These are phyloP conservation scores for Earliella scabrosa DNA, from an alignment of 1,284 basidiomycete species.

Conservation along the genomic window DNA sequence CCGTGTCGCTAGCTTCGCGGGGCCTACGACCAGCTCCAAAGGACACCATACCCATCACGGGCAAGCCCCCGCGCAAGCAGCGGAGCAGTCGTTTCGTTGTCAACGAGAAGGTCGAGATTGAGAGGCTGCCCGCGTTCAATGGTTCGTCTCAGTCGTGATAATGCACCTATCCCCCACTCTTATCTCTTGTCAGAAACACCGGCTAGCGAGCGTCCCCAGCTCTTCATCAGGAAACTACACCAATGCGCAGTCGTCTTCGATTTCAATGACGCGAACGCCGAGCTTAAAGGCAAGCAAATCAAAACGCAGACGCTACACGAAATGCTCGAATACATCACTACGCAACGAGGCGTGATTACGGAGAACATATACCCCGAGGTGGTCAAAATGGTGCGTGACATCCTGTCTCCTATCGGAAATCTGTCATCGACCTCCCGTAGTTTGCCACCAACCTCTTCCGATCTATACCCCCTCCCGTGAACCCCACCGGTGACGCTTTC, in stretches of 20 bases:
- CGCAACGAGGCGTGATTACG: slow-evolving; percentile 94
- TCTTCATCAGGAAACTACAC: slow-evolving; percentile 95
- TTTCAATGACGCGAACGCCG: slow-evolving; percentile 97
- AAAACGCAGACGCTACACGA: slow-evolving; percentile 98
- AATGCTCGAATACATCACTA: slow-evolving; percentile 99
- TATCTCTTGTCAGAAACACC: slow-evolving; percentile 73
- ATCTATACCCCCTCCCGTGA: slow-evolving; percentile 98
- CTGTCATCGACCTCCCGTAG: slow-evolving; percentile 44
- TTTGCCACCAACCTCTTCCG: slow-evolving; percentile 98
- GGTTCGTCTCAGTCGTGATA: slow-evolving; percentile 62
- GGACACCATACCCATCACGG: slow-evolving; percentile 94
- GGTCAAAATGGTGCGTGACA: slow-evolving; percentile 86
- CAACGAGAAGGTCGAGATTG: slow-evolving; percentile 95
- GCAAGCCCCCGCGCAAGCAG: slow-evolving; percentile 95
- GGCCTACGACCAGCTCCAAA: slow-evolving; percentile 62
- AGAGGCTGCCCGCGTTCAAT: slow-evolving; percentile 91
- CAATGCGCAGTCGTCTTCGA: slow-evolving; percentile 98
- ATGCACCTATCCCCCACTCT: slow-evolving; percentile 6
- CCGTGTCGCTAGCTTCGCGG: slow-evolving; percentile 60
- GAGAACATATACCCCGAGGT: slow-evolving; percentile 99
- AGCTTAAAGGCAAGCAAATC: slow-evolving; percentile 97
- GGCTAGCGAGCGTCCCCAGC: slow-evolving; percentile 84
- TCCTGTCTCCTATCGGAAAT: neutral
- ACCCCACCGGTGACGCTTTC: slow-evolving; percentile 97
- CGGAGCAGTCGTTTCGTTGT: slow-evolving; percentile 96